phyloP scores from a whole-genome alignment of 345 rosid genomes.

The Psidium guajava region DNA sequence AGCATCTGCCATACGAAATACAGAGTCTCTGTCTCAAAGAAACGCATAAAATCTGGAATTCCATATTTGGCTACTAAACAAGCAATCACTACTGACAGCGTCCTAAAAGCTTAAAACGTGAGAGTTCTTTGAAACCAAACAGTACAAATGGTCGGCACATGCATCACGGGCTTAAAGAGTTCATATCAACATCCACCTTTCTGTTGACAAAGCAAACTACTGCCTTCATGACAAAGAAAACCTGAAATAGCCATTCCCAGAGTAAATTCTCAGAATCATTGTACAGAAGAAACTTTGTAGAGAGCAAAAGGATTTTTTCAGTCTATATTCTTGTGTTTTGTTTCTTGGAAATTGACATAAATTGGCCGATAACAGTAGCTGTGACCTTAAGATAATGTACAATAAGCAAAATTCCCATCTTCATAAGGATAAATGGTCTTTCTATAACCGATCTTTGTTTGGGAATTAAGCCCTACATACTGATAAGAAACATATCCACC shows the following conservation, averaged over 20 bases:
- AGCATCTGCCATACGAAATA: background rate
- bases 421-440: background rate
- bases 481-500: background rate
- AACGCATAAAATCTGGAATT: background rate
- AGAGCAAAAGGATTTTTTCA: background rate
- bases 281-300: background rate
- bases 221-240: background rate
- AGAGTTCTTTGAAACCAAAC: background rate
- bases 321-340: background rate
- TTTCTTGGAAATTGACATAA: background rate
- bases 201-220: background rate
- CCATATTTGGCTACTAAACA: background rate
- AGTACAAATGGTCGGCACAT: background rate
- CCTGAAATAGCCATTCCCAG: background rate
- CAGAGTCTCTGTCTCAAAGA: background rate
- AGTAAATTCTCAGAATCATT: background rate
- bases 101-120: background rate
- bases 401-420: background rate
- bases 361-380: background rate
- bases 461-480: too few relatives aligned
- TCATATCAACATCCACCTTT: background rate
- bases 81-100: background rate
- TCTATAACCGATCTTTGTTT: background rate
- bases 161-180: background rate
- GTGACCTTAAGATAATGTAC: background rate